Evolutionary conservation across 2,329 filamentous ascomycete genomes (phyloP).

Genomic region (Trichoderma atroviride): DNA sequence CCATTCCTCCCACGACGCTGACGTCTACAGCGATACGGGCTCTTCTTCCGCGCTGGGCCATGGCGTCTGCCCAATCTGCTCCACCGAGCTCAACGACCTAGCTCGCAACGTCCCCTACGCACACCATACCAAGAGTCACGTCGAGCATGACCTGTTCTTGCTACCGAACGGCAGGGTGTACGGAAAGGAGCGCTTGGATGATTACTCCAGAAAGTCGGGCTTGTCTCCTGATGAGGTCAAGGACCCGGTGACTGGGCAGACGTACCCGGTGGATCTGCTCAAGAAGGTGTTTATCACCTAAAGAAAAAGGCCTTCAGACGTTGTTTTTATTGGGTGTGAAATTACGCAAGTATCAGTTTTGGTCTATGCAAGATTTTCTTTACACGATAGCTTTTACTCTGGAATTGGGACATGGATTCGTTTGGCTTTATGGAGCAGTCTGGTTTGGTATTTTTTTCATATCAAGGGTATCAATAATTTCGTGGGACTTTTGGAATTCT

Average conservation of each 20-base stretch:
- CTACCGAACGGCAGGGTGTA: slow-evolving; percentile 88
- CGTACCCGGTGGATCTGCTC: slow-evolving; percentile 63
- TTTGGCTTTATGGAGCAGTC: neutral
- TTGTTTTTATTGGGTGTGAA: neutral
- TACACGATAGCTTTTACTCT: neutral
- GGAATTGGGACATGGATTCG: neutral
- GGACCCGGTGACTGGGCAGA: slow-evolving; percentile 75
- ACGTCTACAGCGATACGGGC: slow-evolving; percentile 29
- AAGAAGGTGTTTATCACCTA: slow-evolving; percentile 92
- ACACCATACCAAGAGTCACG: slow-evolving; percentile 90
- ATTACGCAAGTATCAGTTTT: neutral
- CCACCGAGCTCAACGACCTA: slow-evolving; percentile 89
- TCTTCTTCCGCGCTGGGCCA: slow-evolving; percentile 57
- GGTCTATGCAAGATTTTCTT: neutral
- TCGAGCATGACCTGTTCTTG: slow-evolving; percentile 83
- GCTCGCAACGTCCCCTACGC: slow-evolving; percentile 90
- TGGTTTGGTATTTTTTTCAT: neutral
- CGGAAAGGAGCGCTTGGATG: slow-evolving; percentile 70
- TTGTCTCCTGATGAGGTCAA: slow-evolving; percentile 67
- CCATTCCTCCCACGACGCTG: slow-evolving; percentile 65
- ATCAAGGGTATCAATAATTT: neutral
- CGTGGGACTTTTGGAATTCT: neutral
- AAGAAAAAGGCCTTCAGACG: neutral
- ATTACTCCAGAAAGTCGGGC: slow-evolving; percentile 79
- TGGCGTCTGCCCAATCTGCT: slow-evolving; percentile 92